Evolutionary conservation across 2,329 filamentous ascomycete species (phyloP), one percentile per base, ranked within the genome.

Genomic region (Gnomoniopsis sp.): DNA sequence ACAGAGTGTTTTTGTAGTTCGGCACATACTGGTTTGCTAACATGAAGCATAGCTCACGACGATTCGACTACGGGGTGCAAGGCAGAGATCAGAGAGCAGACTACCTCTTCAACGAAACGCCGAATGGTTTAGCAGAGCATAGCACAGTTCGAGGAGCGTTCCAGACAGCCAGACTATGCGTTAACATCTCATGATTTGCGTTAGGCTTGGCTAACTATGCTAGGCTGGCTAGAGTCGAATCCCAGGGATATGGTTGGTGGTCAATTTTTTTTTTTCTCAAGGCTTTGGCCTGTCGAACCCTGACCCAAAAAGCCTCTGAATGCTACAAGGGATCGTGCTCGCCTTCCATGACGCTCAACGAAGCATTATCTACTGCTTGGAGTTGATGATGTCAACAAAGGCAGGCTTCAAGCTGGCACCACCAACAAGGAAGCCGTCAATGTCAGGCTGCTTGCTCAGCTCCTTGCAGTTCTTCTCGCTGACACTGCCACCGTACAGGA

Each of bases 391-490:
- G 64, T 85, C 81, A 69, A 84, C 75, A 66, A 85, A 97, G 66
- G 91, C 93, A 72, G 93, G 93, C 88, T 98, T 98, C 80, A 98
- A 86, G 75, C 90, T 95, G 72, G 93, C 93, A 77, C 93, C 93
- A 65, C 93, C 93, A 66, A 98, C 93, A 67, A 98, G 85, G 88
- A 98, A 98, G 60, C 95, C 95, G 76, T 99, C 95, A 75, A 99
- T 96, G 77, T 99, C 95, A 65, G 85, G 75, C 85, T 98, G 87
- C 83, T 92, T 93, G 74, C 89, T 87, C 69, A 99, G 85, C 65
- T 98, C 93, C 72, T 82, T 85, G 84, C 91, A 96, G 87, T 99
- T 99, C 89, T 97, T 97, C 84, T 96, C 95, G 74, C 84, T 96
- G 70, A 99, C 95, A 70, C 89, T 95, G 72, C 95, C 95, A 66